Evolutionary conservation across 306 rosid genomes (phyloP), one percentile per base, ranked within the genome.

Genomic region (Casuarina cunninghamiana): DNA sequence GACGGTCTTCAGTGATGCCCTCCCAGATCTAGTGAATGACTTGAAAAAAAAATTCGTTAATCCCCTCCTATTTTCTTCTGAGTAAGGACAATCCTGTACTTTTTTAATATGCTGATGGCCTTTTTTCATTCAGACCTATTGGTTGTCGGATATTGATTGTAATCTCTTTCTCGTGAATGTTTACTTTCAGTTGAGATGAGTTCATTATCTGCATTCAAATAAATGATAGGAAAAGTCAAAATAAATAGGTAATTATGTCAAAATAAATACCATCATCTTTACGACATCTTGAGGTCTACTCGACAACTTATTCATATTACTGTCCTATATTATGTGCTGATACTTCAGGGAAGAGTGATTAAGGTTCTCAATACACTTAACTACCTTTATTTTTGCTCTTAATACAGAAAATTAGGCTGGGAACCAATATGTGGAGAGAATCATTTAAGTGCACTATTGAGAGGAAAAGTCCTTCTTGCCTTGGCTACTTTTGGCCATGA

Each of bases 391-490:
- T 13, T 60, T 77, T 67, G 54, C 71, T n/a, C 26, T 79, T 61
- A 70, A 10, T 82, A 63, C 89, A 89, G 93, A 82, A 74, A 43
- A 35, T 75, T 85, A 80, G 92, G 93, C 9, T 91, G 91, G 97
- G 90, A 86, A 53, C 70, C 91, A 10, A 61, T 53, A 78, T 57
- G 82, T 16, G 92, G 83, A 63, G 92, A 89, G 85, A 77, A 66
- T 66, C 88, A 86, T 77, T 87, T 82, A 68, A 69, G 46, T 57
- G 79, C 86, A 71, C 82, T 89, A 53, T 58, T 77, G 81, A 83
- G 93, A 70, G 91, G 68, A 53, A 77, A 79, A 82, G 76, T 89
- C 63, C 45, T 82, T 12, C 44, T 38, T 71, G 92, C 92, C 54
- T 81, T 89, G 86, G 87, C 85, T 68, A 58, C 53, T 21, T 88